Percentiles rank a stretch among this genome's conserved stretches.
Conservation (phyloP, 2,329 filamentous ascomycete species). For the Colletotrichum ledebouriae region DNA sequence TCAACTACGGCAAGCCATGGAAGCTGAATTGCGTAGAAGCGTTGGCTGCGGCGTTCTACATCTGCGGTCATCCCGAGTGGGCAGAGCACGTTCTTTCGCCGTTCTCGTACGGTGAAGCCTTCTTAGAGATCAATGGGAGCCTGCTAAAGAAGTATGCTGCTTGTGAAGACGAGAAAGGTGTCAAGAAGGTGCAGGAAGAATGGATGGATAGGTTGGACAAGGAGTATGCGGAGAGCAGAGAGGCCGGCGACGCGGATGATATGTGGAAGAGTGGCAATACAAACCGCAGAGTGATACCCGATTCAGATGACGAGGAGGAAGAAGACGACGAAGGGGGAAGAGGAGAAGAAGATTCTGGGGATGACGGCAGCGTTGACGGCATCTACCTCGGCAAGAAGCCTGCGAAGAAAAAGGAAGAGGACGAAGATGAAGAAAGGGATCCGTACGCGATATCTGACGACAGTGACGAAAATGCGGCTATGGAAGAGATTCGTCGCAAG, state of each 20-base stretch:
- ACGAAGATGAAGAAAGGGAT: constrained; percentile 68
- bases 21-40: constrained; percentile 96
- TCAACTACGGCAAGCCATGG: constrained; percentile 98
- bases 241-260: constrained; percentile 75
- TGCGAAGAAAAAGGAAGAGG: constrained; percentile 51
- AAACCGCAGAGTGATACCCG: constrained; percentile 72
- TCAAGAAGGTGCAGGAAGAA: constrained; percentile 86
- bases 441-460: constrained; percentile 84
- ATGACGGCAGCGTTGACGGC: constrained; percentile 64
- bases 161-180: constrained; percentile 82
- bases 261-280: constrained; percentile 93
- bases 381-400: constrained; percentile 73
- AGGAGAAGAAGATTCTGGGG: constrained; percentile 59
- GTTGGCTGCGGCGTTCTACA: constrained; percentile 90
- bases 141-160: constrained; percentile 87
- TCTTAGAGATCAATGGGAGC: constrained; percentile 89
- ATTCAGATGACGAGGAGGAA: constrained; percentile 69
- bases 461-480: constrained; percentile 83
- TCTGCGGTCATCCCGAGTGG: constrained; percentile 94
- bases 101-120: constrained; percentile 90
- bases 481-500: constrained; percentile 91
- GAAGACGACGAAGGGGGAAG: constrained; percentile 61
- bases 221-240: constrained; percentile 86
- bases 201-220: constrained; percentile 93
- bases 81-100: constrained; percentile 84